Evolutionary conservation across 306 rosid species (phyloP), one percentile per base, ranked within the genome.

Genomic region (Alnus glutinosa): DNA sequence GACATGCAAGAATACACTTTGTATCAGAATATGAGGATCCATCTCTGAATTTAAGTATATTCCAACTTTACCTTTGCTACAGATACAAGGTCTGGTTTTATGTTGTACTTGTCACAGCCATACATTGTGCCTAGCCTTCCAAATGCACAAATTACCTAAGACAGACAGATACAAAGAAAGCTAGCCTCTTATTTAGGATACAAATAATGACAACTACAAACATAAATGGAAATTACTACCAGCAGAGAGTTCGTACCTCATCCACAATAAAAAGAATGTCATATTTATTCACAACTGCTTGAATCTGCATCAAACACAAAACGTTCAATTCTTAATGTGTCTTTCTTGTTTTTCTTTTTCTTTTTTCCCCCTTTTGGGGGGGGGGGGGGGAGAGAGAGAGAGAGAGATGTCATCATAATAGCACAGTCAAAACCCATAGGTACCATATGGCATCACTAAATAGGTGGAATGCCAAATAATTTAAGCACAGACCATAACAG

Each of bases 261-360:
- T 95, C 98, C 7, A 97, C 98, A 82, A 95, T 93, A 71, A 95
- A 88, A 81, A 95, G 98, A 82, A 95, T 93, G 86, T 91, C 99
- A 81, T 93, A 93, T 91, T 95, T 93, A 90, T 93, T 95, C 78
- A 95, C 79, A 19, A 95, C 84, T 14, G 94, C 92, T 91, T 95
- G 99, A 85, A 95, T 78, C 99, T 95, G 84, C 86, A 84, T 5
- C 55, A 75, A 55, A 70, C 70, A 87, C 55, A 51, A 85, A 79
- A 86, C 50, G 57, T 5, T 28, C 42, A 70, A 32, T 57, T 57
- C 54, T 67, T 62, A 55, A 74, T 32, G 59, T 28, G 3, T 49
- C 55, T 46, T 47, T 66, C 16, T 23, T 23, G 28, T 23, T 23
- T 23, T 23, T 42, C 71, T 52, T 1, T 4, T 19, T 5, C 19